Evolutionary conservation across 116 monocot genomes (phyloP).

Genomic region (Trichopus zeylanicus): DNA sequence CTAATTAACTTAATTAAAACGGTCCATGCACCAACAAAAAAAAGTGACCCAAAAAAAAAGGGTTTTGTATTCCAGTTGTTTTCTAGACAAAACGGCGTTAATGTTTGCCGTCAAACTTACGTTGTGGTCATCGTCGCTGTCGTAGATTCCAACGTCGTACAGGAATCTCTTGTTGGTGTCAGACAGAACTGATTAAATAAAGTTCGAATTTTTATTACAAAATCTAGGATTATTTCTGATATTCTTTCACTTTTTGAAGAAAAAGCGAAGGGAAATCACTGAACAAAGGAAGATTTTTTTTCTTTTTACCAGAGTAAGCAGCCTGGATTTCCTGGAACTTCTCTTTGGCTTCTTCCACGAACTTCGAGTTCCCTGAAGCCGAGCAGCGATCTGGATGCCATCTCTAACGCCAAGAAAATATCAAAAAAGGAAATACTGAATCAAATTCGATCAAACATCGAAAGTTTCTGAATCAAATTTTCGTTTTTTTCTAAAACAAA

Average conservation of each 20-base stretch:
- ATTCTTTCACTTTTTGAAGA: background rate
- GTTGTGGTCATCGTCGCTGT: slow-evolving; percentile 49
- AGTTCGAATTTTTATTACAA: background rate
- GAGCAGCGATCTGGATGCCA: slow-evolving; percentile 90
- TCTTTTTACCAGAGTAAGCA: slow-evolving; percentile 63
- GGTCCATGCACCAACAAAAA: no score
- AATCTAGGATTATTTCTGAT: no score
- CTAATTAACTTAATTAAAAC: no score
- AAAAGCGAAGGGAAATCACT: background rate
- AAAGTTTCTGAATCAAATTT: no score
- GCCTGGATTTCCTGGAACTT: slow-evolving; percentile 79
- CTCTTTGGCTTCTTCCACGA: slow-evolving; percentile 52
- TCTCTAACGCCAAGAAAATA: no score
- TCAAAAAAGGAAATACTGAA: background rate
- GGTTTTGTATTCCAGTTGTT: no score
- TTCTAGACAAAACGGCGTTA: background rate
- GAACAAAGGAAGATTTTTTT: background rate
- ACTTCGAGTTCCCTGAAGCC: slow-evolving; percentile 30
- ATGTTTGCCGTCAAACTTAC: slow-evolving; percentile 24
- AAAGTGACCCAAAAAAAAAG: background rate
- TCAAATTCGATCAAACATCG: no score
- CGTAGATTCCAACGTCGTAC: slow-evolving; percentile 72
- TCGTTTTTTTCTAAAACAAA: no score
- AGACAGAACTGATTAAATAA: slow-evolving; percentile 50
- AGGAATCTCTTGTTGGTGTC: slow-evolving; percentile 83